Base-by-base conservation (phyloP, 345 rosid genomes). In the Eucalyptus tenuipes region DNA sequence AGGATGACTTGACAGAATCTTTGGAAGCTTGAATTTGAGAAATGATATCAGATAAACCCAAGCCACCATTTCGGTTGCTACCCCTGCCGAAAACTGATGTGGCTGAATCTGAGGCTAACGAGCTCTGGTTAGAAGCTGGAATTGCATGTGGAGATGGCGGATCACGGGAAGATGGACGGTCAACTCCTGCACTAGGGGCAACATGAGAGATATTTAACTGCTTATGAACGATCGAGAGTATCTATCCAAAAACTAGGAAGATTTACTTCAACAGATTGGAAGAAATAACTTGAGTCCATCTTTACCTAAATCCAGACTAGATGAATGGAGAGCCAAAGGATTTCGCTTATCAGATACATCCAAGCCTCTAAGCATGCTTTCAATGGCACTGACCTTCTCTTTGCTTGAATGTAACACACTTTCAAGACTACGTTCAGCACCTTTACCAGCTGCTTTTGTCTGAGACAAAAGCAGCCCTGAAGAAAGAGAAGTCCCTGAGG, bases 131-230 rank as follows among this genome's bases (percentile, higher is more conserved):
- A 59, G 99, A 95, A 88, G 96, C 98, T 61, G 96, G 93, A 88
- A 94, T 95, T 75, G 94, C 89, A 85, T 97, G 96, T 81, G 96
- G 99, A 90, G 93, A 96, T 52, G 97, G 97, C 64, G 98, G 98
- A 93, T 96, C 97, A 93, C 98, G 99, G 92, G 99, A 95, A 82
- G 99, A 98, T 95, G 99, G 99, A 97, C 97, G 94, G 96, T 97
- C 98, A 93, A 97, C 97, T 94, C 99, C 99, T 97, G 98, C 97
- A 93, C 99, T 96, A 98, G 96, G 96, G 90, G 88, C 94, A 92
- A 94, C 75, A 92, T 90, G 75, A 91, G 71, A 89, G 86, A 89
- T 92, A 92, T 88, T 96, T 92, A 96, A 97, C 97, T 89, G 92
- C 91, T 93, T 96, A 92, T 87, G 87, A 85, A 88, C 59, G 44